A percentile compares a stretch with the other conserved stretches of the same genome.
These are phyloP conservation scores for Vitis rupestris DNA, from an alignment of 164 flowering plant species.

Conservation along the genomic window DNA sequence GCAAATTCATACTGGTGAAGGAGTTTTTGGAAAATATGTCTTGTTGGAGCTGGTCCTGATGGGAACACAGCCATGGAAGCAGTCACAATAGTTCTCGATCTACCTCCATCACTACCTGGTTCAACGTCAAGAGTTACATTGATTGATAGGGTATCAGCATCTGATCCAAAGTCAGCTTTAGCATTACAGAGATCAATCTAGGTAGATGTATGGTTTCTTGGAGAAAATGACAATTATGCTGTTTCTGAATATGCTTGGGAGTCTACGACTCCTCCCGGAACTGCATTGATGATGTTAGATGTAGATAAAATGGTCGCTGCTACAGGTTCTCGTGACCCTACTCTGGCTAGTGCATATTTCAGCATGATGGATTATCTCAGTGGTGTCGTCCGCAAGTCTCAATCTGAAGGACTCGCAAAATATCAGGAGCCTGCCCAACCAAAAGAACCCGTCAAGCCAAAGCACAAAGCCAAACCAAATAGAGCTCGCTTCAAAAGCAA, in stretches of 20 bases:
- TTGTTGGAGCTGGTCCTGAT: conserved; percentile 98
- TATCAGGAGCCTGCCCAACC: no score
- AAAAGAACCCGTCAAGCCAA: no score
- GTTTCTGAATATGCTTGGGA: conserved; percentile 99
- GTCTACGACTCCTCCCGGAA: conserved; percentile 98
- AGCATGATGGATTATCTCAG: no score
- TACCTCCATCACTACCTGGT: conserved; percentile 98
- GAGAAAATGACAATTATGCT: conserved; percentile 99
- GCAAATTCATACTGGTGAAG: no score
- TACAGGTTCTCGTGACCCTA: conserved; percentile 97
- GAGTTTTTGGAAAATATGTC: conserved; percentile 58
- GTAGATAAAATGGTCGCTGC: conserved; percentile 99
- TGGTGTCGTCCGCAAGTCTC: no score
- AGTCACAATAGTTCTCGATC: conserved; percentile 94
- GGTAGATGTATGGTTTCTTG: conserved; percentile 99
- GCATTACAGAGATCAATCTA: conserved; percentile 93
- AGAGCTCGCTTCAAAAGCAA: no score
- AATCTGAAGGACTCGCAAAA: no score
- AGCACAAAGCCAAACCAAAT: no score
- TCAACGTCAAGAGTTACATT: conserved; percentile 77
- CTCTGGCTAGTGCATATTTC: conserved; percentile 72
- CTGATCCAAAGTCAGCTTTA: conserved; percentile 97
- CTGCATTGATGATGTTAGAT: conserved; percentile 99
- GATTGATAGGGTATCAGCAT: conserved; percentile 84
- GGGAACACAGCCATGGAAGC: conserved; percentile 99